Conservation (phyloP, 1,284 basidiomycete species). For the Leccinum griseonigrum region DNA sequence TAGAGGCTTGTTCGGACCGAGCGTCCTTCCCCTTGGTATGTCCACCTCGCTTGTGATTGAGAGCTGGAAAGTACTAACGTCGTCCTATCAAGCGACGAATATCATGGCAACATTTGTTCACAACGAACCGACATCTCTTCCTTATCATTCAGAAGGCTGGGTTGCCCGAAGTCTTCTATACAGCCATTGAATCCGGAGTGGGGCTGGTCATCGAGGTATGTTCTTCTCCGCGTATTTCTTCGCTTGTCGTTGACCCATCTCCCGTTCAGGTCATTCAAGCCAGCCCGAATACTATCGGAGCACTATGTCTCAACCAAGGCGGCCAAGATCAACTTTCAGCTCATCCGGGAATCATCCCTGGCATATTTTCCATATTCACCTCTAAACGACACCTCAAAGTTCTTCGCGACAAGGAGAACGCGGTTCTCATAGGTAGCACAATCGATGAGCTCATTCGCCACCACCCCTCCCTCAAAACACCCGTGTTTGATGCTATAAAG, state of each 20-base stretch:
- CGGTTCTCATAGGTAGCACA: constrained; percentile 82
- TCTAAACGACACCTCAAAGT: constrained; percentile 84
- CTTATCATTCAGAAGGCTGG: constrained; percentile 89
- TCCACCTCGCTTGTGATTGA: neutral
- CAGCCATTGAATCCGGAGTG: constrained; percentile 79
- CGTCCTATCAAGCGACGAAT: constrained; percentile 72
- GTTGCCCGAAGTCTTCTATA: constrained; percentile 88
- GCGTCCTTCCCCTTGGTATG: constrained; percentile 78
- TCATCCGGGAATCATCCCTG: constrained; percentile 77
- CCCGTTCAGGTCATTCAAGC: constrained; percentile 76
- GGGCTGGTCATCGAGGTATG: constrained; percentile 85
- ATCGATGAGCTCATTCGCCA: constrained; percentile 94
- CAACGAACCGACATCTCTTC: constrained; percentile 95
- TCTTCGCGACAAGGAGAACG: constrained; percentile 92
- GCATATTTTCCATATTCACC: constrained; percentile 85
- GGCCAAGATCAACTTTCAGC: constrained; percentile 85
- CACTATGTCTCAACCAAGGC: constrained; percentile 89
- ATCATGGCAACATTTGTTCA: constrained; percentile 98
- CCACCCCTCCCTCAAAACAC: constrained; percentile 83
- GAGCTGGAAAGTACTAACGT: constrained; percentile 30
- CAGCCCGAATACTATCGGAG: constrained; percentile 93
- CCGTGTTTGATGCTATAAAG: constrained; percentile 59
- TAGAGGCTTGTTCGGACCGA: constrained; percentile 82
- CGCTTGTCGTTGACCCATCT: neutral
- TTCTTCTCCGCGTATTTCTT: neutral